These are phyloP conservation scores for Chytriomyces hyalinus DNA, from an alignment of 192 early-diverging fungal species.

Conservation along the genomic window DNA sequence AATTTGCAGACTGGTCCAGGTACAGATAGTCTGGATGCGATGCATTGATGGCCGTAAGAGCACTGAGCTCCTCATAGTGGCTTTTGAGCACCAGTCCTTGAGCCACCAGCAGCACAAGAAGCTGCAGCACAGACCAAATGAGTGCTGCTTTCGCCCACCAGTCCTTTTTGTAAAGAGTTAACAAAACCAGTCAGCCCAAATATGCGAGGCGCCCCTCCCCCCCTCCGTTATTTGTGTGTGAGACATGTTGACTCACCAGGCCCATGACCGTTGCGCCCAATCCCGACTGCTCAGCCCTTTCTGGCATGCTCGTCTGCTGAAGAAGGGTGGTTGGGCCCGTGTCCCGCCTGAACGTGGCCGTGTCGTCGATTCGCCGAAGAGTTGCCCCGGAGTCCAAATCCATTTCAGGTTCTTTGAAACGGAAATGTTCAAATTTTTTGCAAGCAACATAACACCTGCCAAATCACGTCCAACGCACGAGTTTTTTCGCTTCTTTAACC, in stretches of 20 bases:
- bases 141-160: slow-evolving; percentile 51
- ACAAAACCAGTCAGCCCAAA: neutral
- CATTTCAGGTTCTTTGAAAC: neutral
- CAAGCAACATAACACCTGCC: too few relatives aligned
- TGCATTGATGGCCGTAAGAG: slow-evolving; percentile 14
- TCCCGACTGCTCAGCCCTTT: neutral
- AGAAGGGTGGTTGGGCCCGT: neutral
- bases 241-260: neutral
- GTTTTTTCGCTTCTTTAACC: too few relatives aligned
- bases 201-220: neutral
- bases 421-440: neutral
- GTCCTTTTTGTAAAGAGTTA: slow-evolving; percentile 13
- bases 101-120: slow-evolving; percentile 40
- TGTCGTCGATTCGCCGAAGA: slow-evolving; percentile 23
- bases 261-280: neutral
- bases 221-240: neutral
- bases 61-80: neutral
- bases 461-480: too few relatives aligned
- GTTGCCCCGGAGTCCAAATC: slow-evolving; percentile 22
- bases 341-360: slow-evolving; percentile 5
- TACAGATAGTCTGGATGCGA: slow-evolving; percentile 14
- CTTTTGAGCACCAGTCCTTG: slow-evolving; percentile 9
- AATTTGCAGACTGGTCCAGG: slow-evolving; percentile 6
- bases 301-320: neutral
- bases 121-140: slow-evolving; percentile 43